These are phyloP conservation scores for Plasmopara halstedii DNA, from an alignment of 352 stramenopile genomes.

Conservation along the genomic window DNA sequence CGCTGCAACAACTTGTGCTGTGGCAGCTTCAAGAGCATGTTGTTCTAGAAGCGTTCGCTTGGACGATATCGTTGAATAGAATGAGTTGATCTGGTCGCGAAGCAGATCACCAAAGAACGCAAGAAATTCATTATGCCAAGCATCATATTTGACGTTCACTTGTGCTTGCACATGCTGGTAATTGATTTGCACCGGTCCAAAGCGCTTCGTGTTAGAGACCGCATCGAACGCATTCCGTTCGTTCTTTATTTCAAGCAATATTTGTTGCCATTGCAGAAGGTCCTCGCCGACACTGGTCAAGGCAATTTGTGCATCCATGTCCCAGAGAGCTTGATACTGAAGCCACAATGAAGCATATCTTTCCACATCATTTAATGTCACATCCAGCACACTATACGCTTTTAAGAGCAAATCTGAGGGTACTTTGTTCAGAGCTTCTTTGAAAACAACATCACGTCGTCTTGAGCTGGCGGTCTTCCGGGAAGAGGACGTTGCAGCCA, in stretches of 20 bases:
- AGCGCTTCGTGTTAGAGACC: slow-evolving; percentile 81
- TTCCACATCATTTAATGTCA: slow-evolving; percentile 76
- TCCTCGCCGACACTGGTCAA: slow-evolving; percentile 90
- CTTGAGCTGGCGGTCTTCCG: slow-evolving; percentile 49
- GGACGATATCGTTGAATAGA: slow-evolving; percentile 78
- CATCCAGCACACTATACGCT: slow-evolving; percentile 70
- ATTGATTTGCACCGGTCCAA: slow-evolving; percentile 86
- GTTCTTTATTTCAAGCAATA: slow-evolving; percentile 95
- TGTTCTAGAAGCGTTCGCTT: slow-evolving; percentile 89
- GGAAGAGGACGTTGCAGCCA: slow-evolving; percentile 46
- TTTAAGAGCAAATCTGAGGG: slow-evolving; percentile 59
- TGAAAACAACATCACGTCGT: slow-evolving; percentile 64
- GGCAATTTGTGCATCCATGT: slow-evolving; percentile 94
- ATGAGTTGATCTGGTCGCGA: slow-evolving; percentile 87
- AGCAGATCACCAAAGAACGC: slow-evolving; percentile 93
- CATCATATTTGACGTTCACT: slow-evolving; percentile 98
- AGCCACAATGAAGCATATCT: slow-evolving; percentile 95
- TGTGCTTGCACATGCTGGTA: slow-evolving; percentile 90
- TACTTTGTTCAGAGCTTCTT: slow-evolving; percentile 55
- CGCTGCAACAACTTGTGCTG: slow-evolving; percentile 92
- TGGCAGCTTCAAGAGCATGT: slow-evolving; percentile 93
- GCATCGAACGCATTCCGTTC: slow-evolving; percentile 94
- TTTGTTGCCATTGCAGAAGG: slow-evolving; percentile 94
- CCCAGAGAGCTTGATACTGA: slow-evolving; percentile 98
- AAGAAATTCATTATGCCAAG: slow-evolving; percentile 98